These are phyloP conservation scores for Auriculariales sp. DNA, from an alignment of 768 basidiomycete species.

Conservation along the genomic window DNA sequence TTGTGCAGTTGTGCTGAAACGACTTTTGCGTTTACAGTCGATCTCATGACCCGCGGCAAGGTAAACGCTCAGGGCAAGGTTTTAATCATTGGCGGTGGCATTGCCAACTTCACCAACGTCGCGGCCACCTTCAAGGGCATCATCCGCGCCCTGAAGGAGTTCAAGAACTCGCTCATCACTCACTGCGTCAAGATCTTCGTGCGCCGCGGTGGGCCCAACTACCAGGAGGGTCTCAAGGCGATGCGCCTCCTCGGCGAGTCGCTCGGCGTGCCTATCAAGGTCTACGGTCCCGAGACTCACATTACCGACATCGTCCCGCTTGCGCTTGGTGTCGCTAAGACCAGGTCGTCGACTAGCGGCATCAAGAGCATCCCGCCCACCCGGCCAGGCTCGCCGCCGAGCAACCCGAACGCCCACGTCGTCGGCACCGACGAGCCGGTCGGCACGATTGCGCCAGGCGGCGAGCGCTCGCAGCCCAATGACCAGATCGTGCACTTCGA, in stretches of 20 bases:
- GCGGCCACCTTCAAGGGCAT: slow-evolving; percentile 99
- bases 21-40: slow-evolving; percentile 42
- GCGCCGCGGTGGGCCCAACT: slow-evolving; percentile 97
- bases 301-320: slow-evolving; percentile 98
- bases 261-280: slow-evolving; percentile 91
- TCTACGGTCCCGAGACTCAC: slow-evolving; percentile 96
- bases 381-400: slow-evolving; percentile 31
- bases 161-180: slow-evolving; percentile 67
- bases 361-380: slow-evolving; percentile 27
- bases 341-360: slow-evolving; percentile 18
- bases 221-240: slow-evolving; percentile 96
- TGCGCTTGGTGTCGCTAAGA: slow-evolving; percentile 75
- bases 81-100: slow-evolving; percentile 98
- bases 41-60: slow-evolving; percentile 86
- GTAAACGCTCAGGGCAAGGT: slow-evolving; percentile 73
- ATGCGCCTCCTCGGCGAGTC: slow-evolving; percentile 94
- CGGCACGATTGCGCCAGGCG: slow-evolving; percentile 62
- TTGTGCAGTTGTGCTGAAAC: too few relatives aligned
- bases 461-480: slow-evolving; percentile 66
- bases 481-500: slow-evolving; percentile 91
- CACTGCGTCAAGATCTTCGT: slow-evolving; percentile 92
- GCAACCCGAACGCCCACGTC: slow-evolving; percentile 22
- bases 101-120: slow-evolving; percentile 99
- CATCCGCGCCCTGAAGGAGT: slow-evolving; percentile 91
- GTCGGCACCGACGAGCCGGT: slow-evolving; percentile 28